Evolutionary conservation across 495 filamentous ascomycete genomes (phyloP).

Genomic region (Podospora appendiculata): DNA sequence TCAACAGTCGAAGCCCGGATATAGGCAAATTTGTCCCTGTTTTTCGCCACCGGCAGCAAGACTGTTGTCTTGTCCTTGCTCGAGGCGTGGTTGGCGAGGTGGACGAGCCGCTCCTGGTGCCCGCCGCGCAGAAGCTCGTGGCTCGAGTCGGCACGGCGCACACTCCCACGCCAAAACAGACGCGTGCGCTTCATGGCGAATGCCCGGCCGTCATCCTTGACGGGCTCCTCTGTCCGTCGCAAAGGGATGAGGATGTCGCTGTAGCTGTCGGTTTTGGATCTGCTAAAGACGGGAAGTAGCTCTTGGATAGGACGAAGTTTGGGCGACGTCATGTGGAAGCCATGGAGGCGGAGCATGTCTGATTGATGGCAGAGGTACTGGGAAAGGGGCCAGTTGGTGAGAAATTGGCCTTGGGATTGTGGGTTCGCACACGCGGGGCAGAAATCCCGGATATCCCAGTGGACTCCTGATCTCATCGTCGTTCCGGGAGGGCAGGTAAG

Average conservation of each 20-base stretch:
- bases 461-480: constrained; percentile 41
- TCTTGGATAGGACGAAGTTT: constrained; percentile 53
- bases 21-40: constrained; percentile 24
- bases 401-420: constrained; percentile 62
- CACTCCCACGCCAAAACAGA: constrained; percentile 57
- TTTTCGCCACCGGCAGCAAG: constrained; percentile 22
- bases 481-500: constrained; percentile 52
- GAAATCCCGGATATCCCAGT: constrained; percentile 46
- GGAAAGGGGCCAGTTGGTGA: constrained; percentile 55
- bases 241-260: constrained; percentile 77
- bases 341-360: constrained; percentile 66
- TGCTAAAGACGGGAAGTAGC: constrained; percentile 66
- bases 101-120: constrained; percentile 53
- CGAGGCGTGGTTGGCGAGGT: constrained; percentile 48
- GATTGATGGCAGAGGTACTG: constrained; percentile 72
- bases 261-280: constrained; percentile 58
- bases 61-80: constrained; percentile 26
- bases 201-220: constrained; percentile 15
- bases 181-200: constrained; percentile 47
- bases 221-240: constrained; percentile 53
- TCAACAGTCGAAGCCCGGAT: constrained; percentile 20
- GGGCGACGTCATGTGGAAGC: constrained; percentile 58
- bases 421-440: constrained; percentile 56
- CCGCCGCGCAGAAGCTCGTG: constrained; percentile 31
- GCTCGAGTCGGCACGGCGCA: constrained; percentile 17